These are phyloP conservation scores for Aspergillus nanangensis DNA, from an alignment of 495 filamentous ascomycete genomes.

Conservation along the genomic window DNA sequence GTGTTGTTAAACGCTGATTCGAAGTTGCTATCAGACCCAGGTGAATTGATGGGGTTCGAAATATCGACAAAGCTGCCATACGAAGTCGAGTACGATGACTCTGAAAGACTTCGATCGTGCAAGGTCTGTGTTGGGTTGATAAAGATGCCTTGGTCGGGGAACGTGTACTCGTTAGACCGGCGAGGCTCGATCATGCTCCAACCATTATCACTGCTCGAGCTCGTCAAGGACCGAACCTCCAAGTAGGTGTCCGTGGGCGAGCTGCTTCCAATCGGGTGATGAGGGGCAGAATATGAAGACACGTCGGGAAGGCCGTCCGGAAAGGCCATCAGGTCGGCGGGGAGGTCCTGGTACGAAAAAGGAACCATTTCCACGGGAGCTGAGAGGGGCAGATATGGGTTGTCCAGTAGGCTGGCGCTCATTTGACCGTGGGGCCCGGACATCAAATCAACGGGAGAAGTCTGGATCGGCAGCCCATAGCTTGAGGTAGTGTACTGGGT, in stretches of 20 bases:
- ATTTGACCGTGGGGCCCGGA: constrained; percentile 62
- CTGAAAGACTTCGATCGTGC: constrained; percentile 78
- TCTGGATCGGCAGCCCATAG: constrained; percentile 48
- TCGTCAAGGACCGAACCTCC: constrained; percentile 74
- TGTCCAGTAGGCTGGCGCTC: constrained; percentile 61
- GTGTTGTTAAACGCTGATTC: constrained; percentile 57
- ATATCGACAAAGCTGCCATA: constrained; percentile 83
- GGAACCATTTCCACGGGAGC: constrained; percentile 62
- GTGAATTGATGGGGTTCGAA: constrained; percentile 64
- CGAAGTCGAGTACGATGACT: constrained; percentile 71
- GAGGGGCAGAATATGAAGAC: constrained; percentile 40
- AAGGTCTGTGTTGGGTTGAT: constrained; percentile 85
- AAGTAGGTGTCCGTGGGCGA: constrained; percentile 80
- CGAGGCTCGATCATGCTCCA: constrained; percentile 71
- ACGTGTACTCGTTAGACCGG: constrained; percentile 49
- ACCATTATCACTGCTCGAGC: constrained; percentile 76
- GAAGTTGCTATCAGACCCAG: constrained; percentile 59
- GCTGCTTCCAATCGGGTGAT: constrained; percentile 56
- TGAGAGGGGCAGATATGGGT: constrained; percentile 62
- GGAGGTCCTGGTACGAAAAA: constrained; percentile 73
- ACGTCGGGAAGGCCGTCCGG: constrained; percentile 52
- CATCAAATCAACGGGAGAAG: constrained; percentile 66
- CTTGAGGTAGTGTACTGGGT: constrained; percentile 41
- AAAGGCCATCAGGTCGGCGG: constrained; percentile 51
- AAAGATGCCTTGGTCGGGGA: constrained; percentile 55